Evolutionary conservation across 371 early-diverging fungal genomes (phyloP).

Genomic region (Cladochytrium tenue): DNA sequence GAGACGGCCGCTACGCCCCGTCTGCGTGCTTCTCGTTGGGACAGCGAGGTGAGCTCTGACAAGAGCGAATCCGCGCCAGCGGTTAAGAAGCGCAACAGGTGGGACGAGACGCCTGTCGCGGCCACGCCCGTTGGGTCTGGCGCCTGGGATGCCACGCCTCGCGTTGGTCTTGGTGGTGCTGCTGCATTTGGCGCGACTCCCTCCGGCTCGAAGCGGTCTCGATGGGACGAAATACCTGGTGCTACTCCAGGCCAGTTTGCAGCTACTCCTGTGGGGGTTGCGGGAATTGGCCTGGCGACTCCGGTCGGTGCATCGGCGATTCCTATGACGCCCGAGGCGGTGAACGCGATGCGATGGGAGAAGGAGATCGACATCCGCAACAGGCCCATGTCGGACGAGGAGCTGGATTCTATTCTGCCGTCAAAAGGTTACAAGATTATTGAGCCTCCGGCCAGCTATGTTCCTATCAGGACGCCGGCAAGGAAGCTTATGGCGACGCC

Average conservation of each 20-base stretch:
- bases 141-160: conserved; percentile 49
- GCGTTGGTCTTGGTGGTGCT: conserved; percentile 18
- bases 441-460: conserved; percentile 85
- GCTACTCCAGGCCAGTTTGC: conserved; percentile 41
- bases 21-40: conserved; percentile 11
- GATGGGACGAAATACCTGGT: conserved; percentile 71
- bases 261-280: conserved; percentile 71
- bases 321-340: conserved; percentile 82
- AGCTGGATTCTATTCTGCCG: conserved; percentile 91
- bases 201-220: conserved; percentile 50
- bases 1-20: not conserved
- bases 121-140: conserved; percentile 25
- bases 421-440: conserved; percentile 86
- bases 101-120: conserved; percentile 73
- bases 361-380: conserved; percentile 86
- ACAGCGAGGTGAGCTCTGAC: conserved; percentile 14
- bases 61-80: conserved; percentile 63
- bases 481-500: conserved; percentile 94
- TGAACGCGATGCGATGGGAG: conserved; percentile 75
- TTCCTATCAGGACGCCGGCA: conserved; percentile 93
- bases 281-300: conserved; percentile 71
- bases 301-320: conserved; percentile 65
- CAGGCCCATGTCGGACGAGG: conserved; percentile 80
- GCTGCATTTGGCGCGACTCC: conserved; percentile 26
- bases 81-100: conserved; percentile 50